A percentile compares a stretch with the other conserved stretches of the same genome.
phyloP scores from a whole-genome alignment of 352 stramenopile species.

The Phytophthora niederhauseri region DNA sequence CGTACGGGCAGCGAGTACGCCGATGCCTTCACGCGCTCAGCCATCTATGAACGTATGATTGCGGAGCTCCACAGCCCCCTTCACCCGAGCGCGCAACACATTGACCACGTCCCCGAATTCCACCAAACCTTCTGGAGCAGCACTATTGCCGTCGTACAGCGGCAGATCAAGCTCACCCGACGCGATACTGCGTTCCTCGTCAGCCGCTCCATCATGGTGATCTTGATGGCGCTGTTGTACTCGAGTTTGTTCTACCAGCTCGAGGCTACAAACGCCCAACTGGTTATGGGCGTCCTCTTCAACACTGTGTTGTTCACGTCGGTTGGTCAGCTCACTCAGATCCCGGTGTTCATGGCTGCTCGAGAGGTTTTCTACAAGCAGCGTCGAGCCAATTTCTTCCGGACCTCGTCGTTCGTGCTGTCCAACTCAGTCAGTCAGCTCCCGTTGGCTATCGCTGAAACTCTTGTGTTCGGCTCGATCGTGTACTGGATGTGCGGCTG shows the following conservation, averaged over 20 bases:
- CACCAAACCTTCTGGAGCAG: conserved; percentile 35
- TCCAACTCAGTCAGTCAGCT: conserved; percentile 12
- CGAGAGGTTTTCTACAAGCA: neutral
- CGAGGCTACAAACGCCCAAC: conserved; percentile 31
- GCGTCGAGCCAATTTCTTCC: neutral
- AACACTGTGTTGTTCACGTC: conserved; percentile 17
- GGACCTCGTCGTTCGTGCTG: neutral
- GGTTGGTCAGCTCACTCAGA: conserved; percentile 19
- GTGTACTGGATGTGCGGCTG: neutral
- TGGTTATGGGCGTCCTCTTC: conserved; percentile 32
- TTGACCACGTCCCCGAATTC: conserved; percentile 63
- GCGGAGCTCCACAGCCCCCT: conserved; percentile 15
- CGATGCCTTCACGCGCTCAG: conserved; percentile 21
- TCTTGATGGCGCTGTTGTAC: conserved; percentile 47
- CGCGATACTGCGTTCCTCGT: conserved; percentile 32
- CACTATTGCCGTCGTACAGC: conserved; percentile 22
- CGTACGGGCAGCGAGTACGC: conserved; percentile 33
- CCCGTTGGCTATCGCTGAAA: conserved; percentile 49
- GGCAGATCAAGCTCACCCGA: conserved; percentile 47
- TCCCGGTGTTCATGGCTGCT: conserved; percentile 2
- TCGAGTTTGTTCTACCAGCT: conserved; percentile 48
- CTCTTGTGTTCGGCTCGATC: conserved; percentile 22
- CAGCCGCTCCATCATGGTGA: conserved; percentile 36
- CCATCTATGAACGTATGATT: conserved; percentile 22
- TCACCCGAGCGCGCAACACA: conserved; percentile 40